Evolutionary conservation across 2,329 filamentous ascomycete genomes (phyloP).

Genomic region (Xylaria sp.): DNA sequence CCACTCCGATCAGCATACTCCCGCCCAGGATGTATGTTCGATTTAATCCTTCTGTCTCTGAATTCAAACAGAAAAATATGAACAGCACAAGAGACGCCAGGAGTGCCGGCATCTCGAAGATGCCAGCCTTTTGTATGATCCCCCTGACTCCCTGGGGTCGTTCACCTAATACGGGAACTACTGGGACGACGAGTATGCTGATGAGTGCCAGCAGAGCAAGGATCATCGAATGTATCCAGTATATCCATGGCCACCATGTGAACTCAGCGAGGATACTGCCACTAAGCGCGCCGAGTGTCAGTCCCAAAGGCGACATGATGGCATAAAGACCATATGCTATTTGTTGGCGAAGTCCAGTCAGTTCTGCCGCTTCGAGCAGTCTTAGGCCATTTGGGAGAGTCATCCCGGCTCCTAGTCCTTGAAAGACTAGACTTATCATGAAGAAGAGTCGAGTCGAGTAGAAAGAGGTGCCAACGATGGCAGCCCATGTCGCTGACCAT

Average conservation of each 20-base stretch:
- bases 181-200: slow-evolving; percentile 35
- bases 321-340: slow-evolving; percentile 53
- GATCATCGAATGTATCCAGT: slow-evolving; percentile 39
- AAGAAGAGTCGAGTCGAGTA: slow-evolving; percentile 37
- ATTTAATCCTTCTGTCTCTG: slow-evolving; percentile 53
- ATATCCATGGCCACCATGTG: slow-evolving; percentile 45
- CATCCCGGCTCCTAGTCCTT: slow-evolving; percentile 59
- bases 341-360: slow-evolving; percentile 52
- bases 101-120: slow-evolving; percentile 40
- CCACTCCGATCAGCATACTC: slow-evolving; percentile 47
- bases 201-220: slow-evolving; percentile 32
- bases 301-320: slow-evolving; percentile 43
- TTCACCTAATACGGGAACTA: slow-evolving; percentile 18
- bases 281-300: slow-evolving; percentile 39
- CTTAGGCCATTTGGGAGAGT: slow-evolving; percentile 60
- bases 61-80: slow-evolving; percentile 65
- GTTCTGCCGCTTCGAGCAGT: slow-evolving; percentile 53
- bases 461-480: slow-evolving; percentile 42
- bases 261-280: slow-evolving; percentile 36
- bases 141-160: slow-evolving; percentile 16
- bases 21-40: slow-evolving; percentile 52
- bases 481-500: slow-evolving; percentile 51
- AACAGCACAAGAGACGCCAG: slow-evolving; percentile 54
- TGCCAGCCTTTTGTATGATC: slow-evolving; percentile 33
- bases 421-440: slow-evolving; percentile 48